Base-by-base conservation (phyloP, 1,139 yeast species). In the Kodamaea arcana region DNA sequence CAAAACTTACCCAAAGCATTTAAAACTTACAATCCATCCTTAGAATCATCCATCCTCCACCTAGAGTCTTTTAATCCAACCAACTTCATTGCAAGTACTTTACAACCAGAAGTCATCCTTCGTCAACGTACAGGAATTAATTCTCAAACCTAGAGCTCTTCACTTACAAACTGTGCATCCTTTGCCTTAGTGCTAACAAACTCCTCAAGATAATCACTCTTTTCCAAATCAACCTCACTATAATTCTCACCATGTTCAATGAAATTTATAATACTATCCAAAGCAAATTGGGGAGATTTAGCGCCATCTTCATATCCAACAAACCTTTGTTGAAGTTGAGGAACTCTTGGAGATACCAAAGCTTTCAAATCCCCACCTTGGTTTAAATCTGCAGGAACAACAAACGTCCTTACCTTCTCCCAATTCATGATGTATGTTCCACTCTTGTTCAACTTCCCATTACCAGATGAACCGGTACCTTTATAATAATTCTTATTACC, bases 401-500 rank as follows among this genome's bases (percentile, higher is more conserved):
- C 95, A 59, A 83, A 92, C 0, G 97, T 88, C 52, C 97, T 75
- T 22, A 90, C 98, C 54, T 83, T 87, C 27, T 65, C 61, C 87
- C 95, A 92, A 63, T 86, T 75, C 45, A 92, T 75, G 12, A 77
- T 69, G 58, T 86, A 94, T 24, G 77, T 75, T 35, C 95, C 97
- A 44, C 72, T 72, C 24, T 71, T 68, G 38, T 94, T 83, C 55
- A 83, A 78, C 39, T 70, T 72, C 54, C 99, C 99, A 43, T 87
- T 78, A 60, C 97, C 97, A 2, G 95, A 75, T 4, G 98, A 86
- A 42, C 97, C 77, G 15, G 97, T 92, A 67, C 98, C 99, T 59
- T 90, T 92, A 64, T 94, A 92, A 64, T 73, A 86, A 51, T 84
- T 81, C 69, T 90, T 88, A 65, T 90, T 92, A 51, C 98, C 97